A percentile compares a stretch with the other conserved stretches of the same genome.
phyloP scores from a whole-genome alignment of 805 yeast genomes.

The Kuraishia molischiana region DNA sequence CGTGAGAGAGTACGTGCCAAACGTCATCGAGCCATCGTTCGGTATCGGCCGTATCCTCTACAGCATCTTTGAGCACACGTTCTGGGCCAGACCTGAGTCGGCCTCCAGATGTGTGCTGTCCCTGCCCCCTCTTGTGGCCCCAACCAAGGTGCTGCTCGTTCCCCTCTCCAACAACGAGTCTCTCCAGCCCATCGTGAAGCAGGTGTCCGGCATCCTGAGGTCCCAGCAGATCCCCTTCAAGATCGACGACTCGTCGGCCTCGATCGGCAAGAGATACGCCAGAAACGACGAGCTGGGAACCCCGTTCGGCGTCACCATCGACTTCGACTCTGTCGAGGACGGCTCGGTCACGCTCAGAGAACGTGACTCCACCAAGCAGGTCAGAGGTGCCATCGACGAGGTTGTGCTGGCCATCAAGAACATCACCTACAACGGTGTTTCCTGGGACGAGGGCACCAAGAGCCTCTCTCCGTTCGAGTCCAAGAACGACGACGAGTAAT shows the following conservation, averaged over 20 bases:
- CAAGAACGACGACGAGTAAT: constrained; percentile 35
- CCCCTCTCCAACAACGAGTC: constrained; percentile 84
- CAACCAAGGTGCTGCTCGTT: constrained; percentile 91
- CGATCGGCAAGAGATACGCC: constrained; percentile 96
- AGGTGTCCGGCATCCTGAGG: constrained; percentile 65
- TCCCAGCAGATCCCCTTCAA: constrained; percentile 83
- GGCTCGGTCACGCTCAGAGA: constrained; percentile 90
- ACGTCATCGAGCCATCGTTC: constrained; percentile 97
- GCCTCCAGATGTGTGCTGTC: constrained; percentile 77
- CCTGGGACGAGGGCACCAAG: constrained; percentile 85
- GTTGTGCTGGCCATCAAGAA: constrained; percentile 62
- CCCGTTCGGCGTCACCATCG: constrained; percentile 96
- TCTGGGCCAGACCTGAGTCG: constrained; percentile 92
- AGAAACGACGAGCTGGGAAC: constrained; percentile 98
- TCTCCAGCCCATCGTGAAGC: constrained; percentile 63
- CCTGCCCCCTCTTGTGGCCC: constrained; percentile 92
- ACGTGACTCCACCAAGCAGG: constrained; percentile 94
- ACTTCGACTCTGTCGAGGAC: constrained; percentile 85
- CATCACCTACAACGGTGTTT: constrained; percentile 61
- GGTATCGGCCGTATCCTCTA: constrained; percentile 98
- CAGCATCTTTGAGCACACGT: constrained; percentile 85
- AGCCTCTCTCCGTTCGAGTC: constrained; percentile 59
- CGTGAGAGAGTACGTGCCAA: constrained; percentile 91
- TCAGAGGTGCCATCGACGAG: constrained; percentile 78
- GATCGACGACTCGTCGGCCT: constrained; percentile 94